Conservation (phyloP, 176 grass and related monocot genomes). For the Eleusine indica region DNA sequence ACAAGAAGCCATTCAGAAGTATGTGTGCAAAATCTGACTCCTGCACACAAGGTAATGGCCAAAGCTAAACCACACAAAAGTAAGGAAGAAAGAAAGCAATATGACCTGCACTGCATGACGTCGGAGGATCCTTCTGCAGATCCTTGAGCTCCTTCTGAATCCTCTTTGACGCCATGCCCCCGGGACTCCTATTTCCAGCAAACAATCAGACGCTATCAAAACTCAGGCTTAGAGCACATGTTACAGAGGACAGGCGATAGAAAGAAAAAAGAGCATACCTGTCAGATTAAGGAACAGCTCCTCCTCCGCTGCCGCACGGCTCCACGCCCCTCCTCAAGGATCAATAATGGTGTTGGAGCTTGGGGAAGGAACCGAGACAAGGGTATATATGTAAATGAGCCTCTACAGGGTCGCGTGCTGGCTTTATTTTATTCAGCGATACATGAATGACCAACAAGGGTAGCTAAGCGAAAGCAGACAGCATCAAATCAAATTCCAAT, state of each 20-base stretch:
- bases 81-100: neutral
- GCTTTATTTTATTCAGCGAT: conserved; percentile 44
- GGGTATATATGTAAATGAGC: conserved; percentile 49
- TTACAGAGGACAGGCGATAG: neutral
- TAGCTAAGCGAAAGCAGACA: conserved; percentile 17
- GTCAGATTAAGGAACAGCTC: neutral
- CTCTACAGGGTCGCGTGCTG: conserved; percentile 46
- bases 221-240: neutral
- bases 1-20: conserved; percentile 26
- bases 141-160: conserved; percentile 89
- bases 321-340: conserved; percentile 24
- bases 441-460: conserved; percentile 23
- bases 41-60: conserved; percentile 3
- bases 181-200: conserved; percentile 14
- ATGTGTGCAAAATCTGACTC: conserved; percentile 37
- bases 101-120: conserved; percentile 82
- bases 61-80: conserved; percentile 17
- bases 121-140: conserved; percentile 82
- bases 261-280: conserved; percentile 3
- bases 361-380: conserved; percentile 26
- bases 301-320: neutral
- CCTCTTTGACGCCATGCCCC: conserved; percentile 75
- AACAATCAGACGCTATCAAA: conserved; percentile 10
- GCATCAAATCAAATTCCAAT: conserved; percentile 47
- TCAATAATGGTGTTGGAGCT: conserved; percentile 45